A percentile compares a stretch with the other conserved stretches of the same genome.
Conservation (phyloP, 1,139 yeast genomes). For the Pichia sp. region DNA sequence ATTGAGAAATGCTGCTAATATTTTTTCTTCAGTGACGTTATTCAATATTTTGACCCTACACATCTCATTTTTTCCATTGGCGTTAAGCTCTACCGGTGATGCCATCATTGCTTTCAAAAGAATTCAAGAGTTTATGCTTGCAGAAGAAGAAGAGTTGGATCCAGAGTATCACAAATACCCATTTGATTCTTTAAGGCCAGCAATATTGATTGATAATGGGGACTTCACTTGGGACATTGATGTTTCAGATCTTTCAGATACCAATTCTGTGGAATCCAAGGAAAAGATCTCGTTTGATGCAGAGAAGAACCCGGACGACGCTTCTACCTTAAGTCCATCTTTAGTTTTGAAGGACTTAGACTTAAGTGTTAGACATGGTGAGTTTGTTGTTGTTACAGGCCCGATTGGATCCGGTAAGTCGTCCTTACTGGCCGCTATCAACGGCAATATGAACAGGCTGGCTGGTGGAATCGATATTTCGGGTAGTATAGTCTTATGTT, state of each 20-base stretch:
- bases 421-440: slow-evolving; percentile 54
- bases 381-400: slow-evolving; percentile 62
- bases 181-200: neutral
- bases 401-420: slow-evolving; percentile 67
- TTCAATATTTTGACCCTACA: slow-evolving; percentile 56
- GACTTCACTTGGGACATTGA: neutral
- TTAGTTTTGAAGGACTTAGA: slow-evolving; percentile 38
- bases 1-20: slow-evolving; percentile 57
- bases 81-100: slow-evolving; percentile 44
- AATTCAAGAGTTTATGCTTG: slow-evolving; percentile 37
- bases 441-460: slow-evolving; percentile 54
- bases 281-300: neutral
- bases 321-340: neutral
- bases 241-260: neutral
- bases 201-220: neutral
- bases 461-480: slow-evolving; percentile 46
- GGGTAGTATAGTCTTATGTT: slow-evolving; percentile 43
- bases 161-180: slow-evolving; percentile 35
- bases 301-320: neutral
- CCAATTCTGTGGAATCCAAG: slow-evolving; percentile 34
- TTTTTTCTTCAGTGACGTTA: slow-evolving; percentile 74
- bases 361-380: slow-evolving; percentile 46
- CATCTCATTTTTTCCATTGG: slow-evolving; percentile 63
- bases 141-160: slow-evolving; percentile 38
- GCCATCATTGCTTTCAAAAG: slow-evolving; percentile 43